Evolutionary conservation across 2,329 filamentous ascomycete genomes (phyloP), one percentile per base, ranked within the genome.

Genomic region (Monilinia laxa): DNA sequence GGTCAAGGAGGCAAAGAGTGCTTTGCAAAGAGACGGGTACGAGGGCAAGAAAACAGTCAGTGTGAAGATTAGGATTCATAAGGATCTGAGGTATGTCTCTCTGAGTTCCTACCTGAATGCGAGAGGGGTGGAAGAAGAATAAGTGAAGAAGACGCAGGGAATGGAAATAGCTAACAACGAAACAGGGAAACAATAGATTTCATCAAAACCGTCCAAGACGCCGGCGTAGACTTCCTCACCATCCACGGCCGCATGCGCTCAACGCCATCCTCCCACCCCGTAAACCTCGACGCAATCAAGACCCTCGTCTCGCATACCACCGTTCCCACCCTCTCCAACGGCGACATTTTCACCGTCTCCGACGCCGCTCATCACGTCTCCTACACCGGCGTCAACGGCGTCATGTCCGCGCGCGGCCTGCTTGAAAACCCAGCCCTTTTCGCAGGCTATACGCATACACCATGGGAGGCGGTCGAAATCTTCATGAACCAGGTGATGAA

Each of bases 331-430:
- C 79, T 91, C 9, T 83, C 88, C 3, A 90, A 89, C n/a, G 88
- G 89, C 20, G 88, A 91, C 71, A 84, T 90, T 25, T 90, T 89
- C 71, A 82, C 85, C 40, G 79, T 88, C 2, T 35, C 57, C 0
- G 67, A 71, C 64, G 71, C 69, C 68, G 0, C 54, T 68, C 2
- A 67, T 75, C 78, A 81, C 52, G 84, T 81, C 0, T 23, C 62
- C 4, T 38, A 55, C 20, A 72, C 72, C 6, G 79, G 82, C 45
- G 80, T 88, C 10, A 78, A 83, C 1, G 87, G 89, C 47, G 84
- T 91, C 65, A 91, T 91, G 89, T 86, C 88, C 25, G 89, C 89
- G 10, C 83, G 89, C 58, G 88, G 87, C 11, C 80, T 91, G 3
- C 82, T 91, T 53, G 80, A 86, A 71, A 90, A 91, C 76, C 89